Evolutionary conservation across 306 rosid genomes (phyloP).

Genomic region (Ochetophila trinervis): DNA sequence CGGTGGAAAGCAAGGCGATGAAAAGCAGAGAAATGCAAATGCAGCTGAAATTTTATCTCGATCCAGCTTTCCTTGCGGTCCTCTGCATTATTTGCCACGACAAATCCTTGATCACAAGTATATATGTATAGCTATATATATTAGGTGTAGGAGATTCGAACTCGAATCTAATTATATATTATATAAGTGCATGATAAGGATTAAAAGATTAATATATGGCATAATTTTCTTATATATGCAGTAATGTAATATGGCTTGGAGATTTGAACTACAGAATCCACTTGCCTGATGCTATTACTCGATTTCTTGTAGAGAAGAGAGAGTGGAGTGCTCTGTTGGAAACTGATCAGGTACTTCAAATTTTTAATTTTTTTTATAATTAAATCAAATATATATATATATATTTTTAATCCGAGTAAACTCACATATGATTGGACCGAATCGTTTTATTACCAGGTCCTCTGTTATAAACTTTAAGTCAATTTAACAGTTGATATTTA

Average conservation of each 20-base stretch:
- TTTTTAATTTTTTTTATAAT: neutral
- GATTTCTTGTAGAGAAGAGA: constrained; percentile 36
- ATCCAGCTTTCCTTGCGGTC: constrained; percentile 47
- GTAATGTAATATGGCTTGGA: constrained; percentile 58
- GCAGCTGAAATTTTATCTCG: constrained; percentile 52
- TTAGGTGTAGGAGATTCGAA: too few species aligned
- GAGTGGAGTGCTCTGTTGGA: constrained; percentile 53
- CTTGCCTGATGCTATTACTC: constrained; percentile 50
- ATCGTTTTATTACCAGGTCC: too few species aligned
- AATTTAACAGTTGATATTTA: too few species aligned
- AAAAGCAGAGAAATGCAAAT: constrained; percentile 46
- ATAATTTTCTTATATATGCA: constrained; percentile 21
- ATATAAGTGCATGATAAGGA: too few species aligned
- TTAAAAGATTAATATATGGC: too few species aligned
- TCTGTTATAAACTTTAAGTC: too few species aligned
- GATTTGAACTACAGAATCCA: constrained; percentile 66
- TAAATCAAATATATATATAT: too few species aligned
- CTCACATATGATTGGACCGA: too few species aligned
- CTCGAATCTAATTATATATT: neutral
- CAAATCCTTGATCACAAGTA: constrained; percentile 61
- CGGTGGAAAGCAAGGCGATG: constrained; percentile 54
- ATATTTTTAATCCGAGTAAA: too few species aligned
- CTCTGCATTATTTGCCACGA: constrained; percentile 43
- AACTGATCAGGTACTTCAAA: constrained; percentile 50
- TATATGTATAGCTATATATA: constrained; percentile 9